These are phyloP conservation scores for Chrysanthemum makinoi DNA, from an alignment of 129 eudicot genomes.

Conservation along the genomic window DNA sequence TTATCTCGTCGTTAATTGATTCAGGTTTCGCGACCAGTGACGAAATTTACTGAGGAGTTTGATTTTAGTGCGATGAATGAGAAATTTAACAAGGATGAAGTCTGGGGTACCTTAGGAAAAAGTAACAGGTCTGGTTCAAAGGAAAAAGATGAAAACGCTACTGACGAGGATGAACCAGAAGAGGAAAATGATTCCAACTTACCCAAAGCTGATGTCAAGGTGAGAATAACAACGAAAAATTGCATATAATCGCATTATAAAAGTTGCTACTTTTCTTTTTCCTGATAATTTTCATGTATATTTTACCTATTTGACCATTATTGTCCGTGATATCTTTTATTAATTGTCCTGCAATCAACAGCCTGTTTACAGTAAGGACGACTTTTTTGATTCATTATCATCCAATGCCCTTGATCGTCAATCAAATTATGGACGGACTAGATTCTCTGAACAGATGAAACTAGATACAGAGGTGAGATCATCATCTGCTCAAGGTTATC, in stretches of 20 bases:
- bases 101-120: conserved; percentile 92
- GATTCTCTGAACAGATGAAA: conserved; percentile 89
- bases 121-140: conserved; percentile 45
- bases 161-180: conserved; percentile 61
- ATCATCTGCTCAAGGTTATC: background rate
- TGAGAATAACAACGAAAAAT: conserved; percentile 10
- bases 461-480: conserved; percentile 77
- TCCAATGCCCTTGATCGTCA: conserved; percentile 60
- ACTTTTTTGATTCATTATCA: conserved; percentile 86
- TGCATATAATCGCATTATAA: background rate
- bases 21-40: conserved; percentile 64
- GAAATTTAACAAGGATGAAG: conserved; percentile 92
- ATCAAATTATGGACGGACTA: conserved; percentile 61
- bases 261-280: background rate
- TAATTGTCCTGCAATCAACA: conserved; percentile 33
- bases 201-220: conserved; percentile 63
- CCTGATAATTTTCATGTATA: background rate
- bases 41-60: conserved; percentile 82
- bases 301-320: too few relatives aligned
- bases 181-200: conserved; percentile 56
- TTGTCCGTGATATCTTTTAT: background rate
- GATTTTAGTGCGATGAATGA: conserved; percentile 97
- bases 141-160: conserved; percentile 51
- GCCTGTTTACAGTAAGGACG: conserved; percentile 90
- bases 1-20: background rate